Evolutionary conservation across 495 filamentous ascomycete species (phyloP), one percentile per base, ranked within the genome.

Genomic region (Thermochaetoides thermophila): DNA sequence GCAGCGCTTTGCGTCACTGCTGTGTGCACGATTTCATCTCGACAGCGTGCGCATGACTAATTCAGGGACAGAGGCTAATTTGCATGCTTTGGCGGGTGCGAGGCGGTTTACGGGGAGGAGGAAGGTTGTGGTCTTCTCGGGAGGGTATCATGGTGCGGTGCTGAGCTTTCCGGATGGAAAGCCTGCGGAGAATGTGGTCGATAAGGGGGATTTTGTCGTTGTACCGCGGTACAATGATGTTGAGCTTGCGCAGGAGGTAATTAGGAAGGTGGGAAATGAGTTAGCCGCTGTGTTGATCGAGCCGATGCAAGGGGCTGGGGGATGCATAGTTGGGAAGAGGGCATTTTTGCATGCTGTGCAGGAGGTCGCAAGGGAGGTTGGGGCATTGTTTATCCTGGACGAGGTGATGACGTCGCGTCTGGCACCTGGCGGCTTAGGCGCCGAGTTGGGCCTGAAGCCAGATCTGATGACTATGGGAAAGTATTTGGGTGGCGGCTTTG

Each of bases 381-480:
- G 61, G 4, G 57, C 60, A 1, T 8, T 78, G 1, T 64, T 80
- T 32, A 65, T 80, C 11, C 47, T 76, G 9, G 75, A 80, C 30
- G 75, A 80, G 50, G 74, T 80, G 9, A 70, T 76, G 59, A 74
- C 74, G 2, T 70, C 63, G 7, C 59, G 75, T 4, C 50, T 77
- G 11, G 53, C 56, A 1, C 56, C 56, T 1, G 37, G 45, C 4
- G 75, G 75, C 1, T 27, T 70, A 8, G 62, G 63, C 20, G 42
- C 42, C 8, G 39, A 46, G 19, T 17, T 64, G 17, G 54, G 50
- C 0, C 29, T 78, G 12, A 51, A 37, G 4, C 70, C 75, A 0
- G 75, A 78, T 39, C 29, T 80, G 32, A 69, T 67, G 16, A 71
- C 73, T 2, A 38, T 78, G 21, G 75, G 75, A 1, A 80, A 80